Conservation (phyloP, 2,329 filamentous ascomycete species). For the Penicillium sumatraense region DNA sequence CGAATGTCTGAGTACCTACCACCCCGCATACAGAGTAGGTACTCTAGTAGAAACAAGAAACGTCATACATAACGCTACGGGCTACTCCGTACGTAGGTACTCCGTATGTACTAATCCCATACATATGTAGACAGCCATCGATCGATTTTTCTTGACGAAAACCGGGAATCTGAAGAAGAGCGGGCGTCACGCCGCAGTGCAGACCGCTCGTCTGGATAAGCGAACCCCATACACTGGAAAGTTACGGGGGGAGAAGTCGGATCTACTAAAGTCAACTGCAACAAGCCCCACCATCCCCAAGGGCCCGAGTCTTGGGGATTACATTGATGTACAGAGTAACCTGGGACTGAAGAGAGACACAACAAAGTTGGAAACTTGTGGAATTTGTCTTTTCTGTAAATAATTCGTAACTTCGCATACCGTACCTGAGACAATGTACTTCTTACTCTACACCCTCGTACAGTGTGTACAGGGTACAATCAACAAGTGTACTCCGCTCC, state of each 20-base stretch:
- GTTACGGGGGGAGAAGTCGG: slow-evolving; percentile 25
- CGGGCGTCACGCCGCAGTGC: background rate
- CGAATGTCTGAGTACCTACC: background rate
- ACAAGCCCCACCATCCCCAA: slow-evolving; percentile 11
- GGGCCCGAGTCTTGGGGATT: background rate
- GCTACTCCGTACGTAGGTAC: no score
- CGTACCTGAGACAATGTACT: no score
- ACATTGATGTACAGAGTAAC: background rate
- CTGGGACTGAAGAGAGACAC: background rate
- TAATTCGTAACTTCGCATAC: no score
- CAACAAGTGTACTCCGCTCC: no score
- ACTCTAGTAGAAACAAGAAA: no score
- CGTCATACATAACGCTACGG: background rate
- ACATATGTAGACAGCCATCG: no score
- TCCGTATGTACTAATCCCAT: background rate
- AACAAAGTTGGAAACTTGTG: no score
- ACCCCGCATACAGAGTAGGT: no score
- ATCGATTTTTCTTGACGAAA: no score
- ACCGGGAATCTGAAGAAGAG: background rate
- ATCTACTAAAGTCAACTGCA: slow-evolving; percentile 9
- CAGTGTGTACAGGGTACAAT: no score
- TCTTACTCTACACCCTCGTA: no score
- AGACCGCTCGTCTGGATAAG: slow-evolving; percentile 21
- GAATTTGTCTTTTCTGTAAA: no score
- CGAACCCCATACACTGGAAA: slow-evolving; percentile 26